Base-by-base conservation (phyloP, 1,139 yeast species). In the Sugiyamaella castrensis region DNA sequence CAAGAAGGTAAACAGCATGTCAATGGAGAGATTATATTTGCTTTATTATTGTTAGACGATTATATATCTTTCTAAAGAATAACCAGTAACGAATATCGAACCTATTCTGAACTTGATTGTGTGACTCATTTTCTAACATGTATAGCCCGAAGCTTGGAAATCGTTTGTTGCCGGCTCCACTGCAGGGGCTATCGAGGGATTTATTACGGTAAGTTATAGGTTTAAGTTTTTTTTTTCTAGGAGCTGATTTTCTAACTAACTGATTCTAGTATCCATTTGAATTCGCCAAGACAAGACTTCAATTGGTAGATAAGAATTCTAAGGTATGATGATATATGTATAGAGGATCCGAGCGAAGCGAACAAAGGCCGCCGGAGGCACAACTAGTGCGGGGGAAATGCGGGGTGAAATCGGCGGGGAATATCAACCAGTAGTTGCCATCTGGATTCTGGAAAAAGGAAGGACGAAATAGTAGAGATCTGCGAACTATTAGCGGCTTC, bases 131-230 rank as follows among this genome's bases (percentile, higher is more conserved):
- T 8, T n/a, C 36, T 33, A 32, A 27, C 37, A 30, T 30, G 16
- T 12, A 4, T 24, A 33, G 48, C 62, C 63, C 5, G 68, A 64
- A 15, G 59, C 67, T 80, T 69, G 72, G 73, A 70, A 89, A 66
- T 88, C 96, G 2, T 87, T 91, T 63, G 76, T 88, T 13, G 97
- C 97, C 9, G 98, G 98, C 48, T 95, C 96, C 45, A 73, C 87
- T 0, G 98, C 97, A 1, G 98, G 98, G 53, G 97, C 95, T 35
- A 77, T 88, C 40, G 98, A 91, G 70, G 96, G 96, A 29, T 80
- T 81, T 36, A 76, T 87, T 44, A 91, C 97, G 8, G 56, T 60
- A 52, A 32, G 64, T 54, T 7, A 13, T 26, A 19, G 24, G 13
- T 24, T n/a, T n/a, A n/a, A n/a, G n/a, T n/a, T n/a, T n/a, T n/a